Percentiles rank a stretch among this genome's conserved stretches.
phyloP scores from a whole-genome alignment of 2,329 filamentous ascomycete genomes.

The Calonectria crousiana region DNA sequence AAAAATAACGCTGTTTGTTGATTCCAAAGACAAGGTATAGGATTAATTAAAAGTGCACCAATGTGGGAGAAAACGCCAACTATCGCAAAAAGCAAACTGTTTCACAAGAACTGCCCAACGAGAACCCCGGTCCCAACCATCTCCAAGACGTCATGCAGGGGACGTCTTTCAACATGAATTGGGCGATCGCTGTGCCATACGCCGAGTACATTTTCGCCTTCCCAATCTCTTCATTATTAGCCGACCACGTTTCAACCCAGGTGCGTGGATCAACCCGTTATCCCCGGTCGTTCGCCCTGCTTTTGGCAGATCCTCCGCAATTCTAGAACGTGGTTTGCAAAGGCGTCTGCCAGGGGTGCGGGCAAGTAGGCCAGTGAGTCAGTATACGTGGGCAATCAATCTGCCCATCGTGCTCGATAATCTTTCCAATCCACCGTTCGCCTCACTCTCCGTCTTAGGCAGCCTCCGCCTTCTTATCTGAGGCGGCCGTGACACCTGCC shows the following conservation, averaged over 20 bases:
- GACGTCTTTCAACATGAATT: not conserved
- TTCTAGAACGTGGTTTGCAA: constrained; percentile 1
- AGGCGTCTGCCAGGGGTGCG: not conserved
- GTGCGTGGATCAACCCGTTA: constrained; percentile 1
- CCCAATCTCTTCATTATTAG: constrained; percentile 28
- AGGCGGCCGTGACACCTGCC: constrained; percentile 55
- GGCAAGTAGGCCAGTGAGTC: constrained; percentile 8
- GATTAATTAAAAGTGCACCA: constrained; percentile 9
- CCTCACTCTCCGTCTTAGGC: constrained; percentile 37
- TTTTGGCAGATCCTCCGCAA: constrained; percentile 15
- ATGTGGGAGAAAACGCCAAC: not conserved
- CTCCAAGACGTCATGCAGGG: not conserved
- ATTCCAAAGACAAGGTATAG: not conserved
- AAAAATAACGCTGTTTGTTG: constrained; percentile 6
- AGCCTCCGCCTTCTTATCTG: constrained; percentile 38
- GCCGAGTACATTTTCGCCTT: constrained; percentile 11
- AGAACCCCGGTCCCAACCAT: not conserved
- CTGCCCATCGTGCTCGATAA: constrained; percentile 20
- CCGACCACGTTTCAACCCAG: constrained; percentile 16
- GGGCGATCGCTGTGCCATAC: constrained; percentile 19
- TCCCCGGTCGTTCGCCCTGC: constrained; percentile 31
- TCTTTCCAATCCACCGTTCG: constrained; percentile 24
- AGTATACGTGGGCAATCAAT: constrained; percentile 25
- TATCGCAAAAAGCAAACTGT: not conserved
- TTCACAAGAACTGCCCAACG: not conserved